Percentiles rank a stretch among this genome's conserved stretches.
Conservation (phyloP, 495 filamentous ascomycete genomes). For the Xylaria acuta region DNA sequence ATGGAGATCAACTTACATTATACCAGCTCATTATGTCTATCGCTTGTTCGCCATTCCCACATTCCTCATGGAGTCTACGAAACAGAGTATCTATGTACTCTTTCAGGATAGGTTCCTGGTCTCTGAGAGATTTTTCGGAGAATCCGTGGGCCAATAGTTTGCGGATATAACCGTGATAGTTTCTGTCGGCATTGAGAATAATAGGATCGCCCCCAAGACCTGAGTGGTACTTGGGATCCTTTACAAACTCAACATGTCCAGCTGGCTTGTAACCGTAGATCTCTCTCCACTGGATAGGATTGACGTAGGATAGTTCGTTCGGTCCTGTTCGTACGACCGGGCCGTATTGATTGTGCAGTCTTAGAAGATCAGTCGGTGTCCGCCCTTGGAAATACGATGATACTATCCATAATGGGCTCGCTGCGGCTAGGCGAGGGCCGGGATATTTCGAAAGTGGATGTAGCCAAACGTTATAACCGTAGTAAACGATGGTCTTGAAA, state of each 20-base stretch:
- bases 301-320: constrained; percentile 36
- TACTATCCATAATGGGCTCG: constrained; percentile 22
- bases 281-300: constrained; percentile 30
- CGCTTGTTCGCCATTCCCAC: constrained; percentile 30
- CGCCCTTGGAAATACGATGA: constrained; percentile 26
- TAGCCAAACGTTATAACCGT: constrained; percentile 51
- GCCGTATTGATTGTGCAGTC: constrained; percentile 34
- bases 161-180: constrained; percentile 46
- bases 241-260: constrained; percentile 22
- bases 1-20: constrained; percentile 35
- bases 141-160: constrained; percentile 54
- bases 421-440: constrained; percentile 47
- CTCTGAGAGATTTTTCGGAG: constrained; percentile 51
- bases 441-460: constrained; percentile 58
- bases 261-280: constrained; percentile 34
- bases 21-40: constrained; percentile 52
- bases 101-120: constrained; percentile 49
- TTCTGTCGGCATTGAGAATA: constrained; percentile 36
- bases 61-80: constrained; percentile 36
- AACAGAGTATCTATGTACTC: constrained; percentile 53
- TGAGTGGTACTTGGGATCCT: constrained; percentile 23
- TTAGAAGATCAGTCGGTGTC: constrained; percentile 26
- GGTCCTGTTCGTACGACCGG: constrained; percentile 34
- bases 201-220: not conserved
- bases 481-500: constrained; percentile 13